These are phyloP conservation scores for Penicillium subrubescens DNA, from an alignment of 495 filamentous ascomycete genomes.

Conservation along the genomic window DNA sequence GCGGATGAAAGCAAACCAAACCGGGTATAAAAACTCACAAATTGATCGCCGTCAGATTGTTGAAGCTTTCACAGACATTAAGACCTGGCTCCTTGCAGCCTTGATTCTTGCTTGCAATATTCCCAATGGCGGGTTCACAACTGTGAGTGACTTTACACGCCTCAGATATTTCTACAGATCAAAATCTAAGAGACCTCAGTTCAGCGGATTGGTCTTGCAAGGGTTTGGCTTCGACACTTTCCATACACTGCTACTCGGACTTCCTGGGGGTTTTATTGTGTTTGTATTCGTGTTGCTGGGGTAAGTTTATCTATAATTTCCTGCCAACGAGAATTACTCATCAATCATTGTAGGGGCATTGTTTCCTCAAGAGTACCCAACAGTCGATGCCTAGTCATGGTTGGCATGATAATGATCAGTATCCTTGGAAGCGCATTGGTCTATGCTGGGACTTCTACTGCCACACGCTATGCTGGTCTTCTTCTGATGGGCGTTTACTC, in stretches of 20 bases:
- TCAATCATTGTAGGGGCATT: neutral
- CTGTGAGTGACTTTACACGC: slow-evolving; percentile 17
- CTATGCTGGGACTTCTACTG: slow-evolving; percentile 37
- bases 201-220: slow-evolving; percentile 38
- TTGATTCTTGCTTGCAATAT: slow-evolving; percentile 26
- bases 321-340: neutral
- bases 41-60: slow-evolving; percentile 53
- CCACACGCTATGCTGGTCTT: slow-evolving; percentile 37
- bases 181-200: slow-evolving; percentile 11
- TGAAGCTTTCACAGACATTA: slow-evolving; percentile 46
- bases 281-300: slow-evolving; percentile 18
- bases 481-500: slow-evolving; percentile 30
- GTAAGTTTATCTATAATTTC: slow-evolving; percentile 7
- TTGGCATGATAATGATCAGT: slow-evolving; percentile 17
- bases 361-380: slow-evolving; percentile 23
- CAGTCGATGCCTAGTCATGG: slow-evolving; percentile 22
- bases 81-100: slow-evolving; percentile 33
- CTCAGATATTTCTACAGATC: neutral
- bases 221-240: slow-evolving; percentile 38
- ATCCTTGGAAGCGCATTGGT: slow-evolving; percentile 27
- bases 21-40: slow-evolving; percentile 56
- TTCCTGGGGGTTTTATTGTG: slow-evolving; percentile 27
- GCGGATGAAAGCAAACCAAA: slow-evolving; percentile 53
- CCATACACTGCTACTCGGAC: slow-evolving; percentile 35
- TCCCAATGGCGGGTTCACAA: slow-evolving; percentile 38